Evolutionary conservation across 345 rosid species (phyloP), one percentile per base, ranked within the genome.

Genomic region (Crucihimalaya himalaica): DNA sequence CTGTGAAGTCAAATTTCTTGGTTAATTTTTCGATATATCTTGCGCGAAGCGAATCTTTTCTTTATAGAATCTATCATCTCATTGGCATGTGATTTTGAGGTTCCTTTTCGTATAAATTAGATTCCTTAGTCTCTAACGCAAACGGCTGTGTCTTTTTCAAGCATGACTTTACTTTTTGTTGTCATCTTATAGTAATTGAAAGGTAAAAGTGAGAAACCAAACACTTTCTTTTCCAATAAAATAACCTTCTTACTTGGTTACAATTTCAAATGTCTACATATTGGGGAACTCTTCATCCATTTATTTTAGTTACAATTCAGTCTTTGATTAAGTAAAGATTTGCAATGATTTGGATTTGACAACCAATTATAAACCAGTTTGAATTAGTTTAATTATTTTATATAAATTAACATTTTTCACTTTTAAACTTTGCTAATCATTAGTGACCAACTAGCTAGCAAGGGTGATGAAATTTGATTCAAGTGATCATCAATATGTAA

Each of bases 71-170:
- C 66, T 74, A 39, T 64, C 21, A 57, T 47, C 14, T 74, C 43
- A 74, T 46, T 57, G 66, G 60, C 59, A 66, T 66, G 66, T 66
- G 66, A 37, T 46, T 55, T 73, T 14, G 14, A 66, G 40, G 66
- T 28, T 1, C 59, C 32, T 65, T 46, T 73, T 35, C 66, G 66
- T 57, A 16, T 27, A 55, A 46, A 46, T 15, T 47, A 66, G 66
- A 56, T 74, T 74, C 72, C 72, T 74, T 74, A 66, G 62, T 71
- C 75, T 58, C 66, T 46, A 70, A 70, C 37, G 66, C 58, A 58
- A 58, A 70, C 56, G 58, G 6, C 55, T 42, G 25, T 1, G 51
- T 37, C 66, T 61, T 61, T 71, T 35, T 50, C 68, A 25, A 0
- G 31, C 40, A 12, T 35, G 25, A 14, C 39, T 48, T 56, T 18